Percentiles rank a stretch among this genome's conserved stretches.
phyloP scores from a whole-genome alignment of 73 alveolate species.

The Tetrahymena thermophila region DNA sequence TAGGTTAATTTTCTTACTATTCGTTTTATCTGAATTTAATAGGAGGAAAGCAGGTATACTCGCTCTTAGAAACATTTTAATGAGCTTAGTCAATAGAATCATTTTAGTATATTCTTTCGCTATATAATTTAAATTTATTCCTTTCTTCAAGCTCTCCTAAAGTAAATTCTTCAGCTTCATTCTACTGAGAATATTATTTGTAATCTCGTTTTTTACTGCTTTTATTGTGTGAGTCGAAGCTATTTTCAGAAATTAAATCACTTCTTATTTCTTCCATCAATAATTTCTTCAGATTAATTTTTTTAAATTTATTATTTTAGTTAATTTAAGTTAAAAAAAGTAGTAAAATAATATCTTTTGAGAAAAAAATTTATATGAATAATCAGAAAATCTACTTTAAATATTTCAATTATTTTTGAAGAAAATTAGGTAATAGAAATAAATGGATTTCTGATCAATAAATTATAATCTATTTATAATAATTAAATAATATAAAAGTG shows the following conservation, averaged over 20 bases:
- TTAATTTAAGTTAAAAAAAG: neutral
- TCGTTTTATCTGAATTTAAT: neutral
- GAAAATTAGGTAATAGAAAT: too few species aligned
- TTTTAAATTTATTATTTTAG: neutral
- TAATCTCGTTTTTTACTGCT: neutral
- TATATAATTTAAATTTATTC: neutral
- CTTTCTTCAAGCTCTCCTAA: neutral
- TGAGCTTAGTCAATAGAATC: neutral
- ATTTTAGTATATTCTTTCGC: neutral
- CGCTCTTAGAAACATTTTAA: neutral
- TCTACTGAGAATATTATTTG: neutral
- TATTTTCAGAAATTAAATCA: neutral
- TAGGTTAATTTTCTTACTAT: neutral
- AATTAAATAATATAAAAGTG: too few species aligned
- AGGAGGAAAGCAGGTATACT: neutral
- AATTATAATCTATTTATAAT: too few species aligned
- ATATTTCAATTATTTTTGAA: neutral
- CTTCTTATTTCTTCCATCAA: neutral
- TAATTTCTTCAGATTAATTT: neutral
- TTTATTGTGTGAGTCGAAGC: neutral
- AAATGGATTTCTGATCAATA: neutral
- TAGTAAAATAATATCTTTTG: neutral
- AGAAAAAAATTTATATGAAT: too few species aligned
- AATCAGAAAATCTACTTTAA: neutral
- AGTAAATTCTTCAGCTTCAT: neutral